phyloP scores from a whole-genome alignment of 805 yeast species.

The Saturnispora serradocipensis region DNA sequence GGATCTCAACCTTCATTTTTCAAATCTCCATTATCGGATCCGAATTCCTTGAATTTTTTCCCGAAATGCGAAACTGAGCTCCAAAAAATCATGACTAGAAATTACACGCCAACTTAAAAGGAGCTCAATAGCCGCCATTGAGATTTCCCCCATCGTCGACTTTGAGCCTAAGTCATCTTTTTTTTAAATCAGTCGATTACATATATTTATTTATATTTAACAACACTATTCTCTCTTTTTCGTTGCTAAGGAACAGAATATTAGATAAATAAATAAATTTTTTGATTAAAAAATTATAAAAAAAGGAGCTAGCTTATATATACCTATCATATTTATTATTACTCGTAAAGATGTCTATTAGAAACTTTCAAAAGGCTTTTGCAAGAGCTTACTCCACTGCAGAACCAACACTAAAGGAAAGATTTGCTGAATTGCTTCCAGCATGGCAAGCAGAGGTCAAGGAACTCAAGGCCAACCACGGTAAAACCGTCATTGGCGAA shows the following conservation, averaged over 20 bases:
- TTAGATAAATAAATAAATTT: neutral
- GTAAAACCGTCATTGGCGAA: conserved; percentile 72
- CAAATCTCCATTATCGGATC: neutral
- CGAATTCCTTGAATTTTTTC: neutral
- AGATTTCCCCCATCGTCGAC: too few relatives aligned
- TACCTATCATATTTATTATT: neutral
- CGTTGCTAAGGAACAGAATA: neutral
- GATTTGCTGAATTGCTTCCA: conserved; percentile 88
- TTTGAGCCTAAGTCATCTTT: neutral
- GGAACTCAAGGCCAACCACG: conserved; percentile 83
- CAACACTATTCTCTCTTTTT: neutral
- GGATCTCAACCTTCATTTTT: neutral
- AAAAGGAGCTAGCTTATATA: neutral
- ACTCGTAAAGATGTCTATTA: conserved; percentile 16
- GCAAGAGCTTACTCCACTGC: conserved; percentile 32
- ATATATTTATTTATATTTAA: neutral
- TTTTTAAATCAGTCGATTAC: neutral
- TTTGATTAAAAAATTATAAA: neutral
- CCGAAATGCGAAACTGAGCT: neutral
- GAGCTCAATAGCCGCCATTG: neutral
- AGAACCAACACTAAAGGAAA: conserved; percentile 71
- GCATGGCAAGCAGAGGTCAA: conserved; percentile 87
- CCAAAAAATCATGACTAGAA: neutral
- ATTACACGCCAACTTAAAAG: neutral
- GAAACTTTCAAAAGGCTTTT: conserved; percentile 25